These are phyloP conservation scores for Talaromyces amestolkiae DNA, from an alignment of 2,329 filamentous ascomycete genomes.

Conservation along the genomic window DNA sequence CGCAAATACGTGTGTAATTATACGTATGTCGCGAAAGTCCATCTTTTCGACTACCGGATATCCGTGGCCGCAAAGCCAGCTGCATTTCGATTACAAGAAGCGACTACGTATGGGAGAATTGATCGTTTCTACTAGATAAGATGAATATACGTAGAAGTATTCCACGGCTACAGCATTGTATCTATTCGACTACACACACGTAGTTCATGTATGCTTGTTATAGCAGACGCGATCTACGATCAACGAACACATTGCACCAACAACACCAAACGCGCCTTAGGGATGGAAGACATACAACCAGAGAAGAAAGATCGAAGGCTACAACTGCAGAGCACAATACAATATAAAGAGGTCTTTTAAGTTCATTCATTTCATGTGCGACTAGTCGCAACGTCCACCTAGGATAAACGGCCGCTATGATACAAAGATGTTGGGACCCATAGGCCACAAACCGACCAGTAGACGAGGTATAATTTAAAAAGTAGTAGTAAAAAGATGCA, in stretches of 20 bases:
- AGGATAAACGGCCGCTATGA: constrained; percentile 36
- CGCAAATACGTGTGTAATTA: background rate
- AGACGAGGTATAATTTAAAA: constrained; percentile 20
- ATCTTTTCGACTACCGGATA: background rate
- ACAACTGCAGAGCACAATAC: background rate
- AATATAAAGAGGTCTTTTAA: background rate
- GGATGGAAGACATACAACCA: too few relatives aligned
- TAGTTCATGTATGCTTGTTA: background rate
- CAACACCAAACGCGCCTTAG: background rate
- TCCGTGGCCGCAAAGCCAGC: background rate
- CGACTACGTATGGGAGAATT: background rate
- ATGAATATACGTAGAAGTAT: background rate
- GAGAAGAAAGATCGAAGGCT: background rate
- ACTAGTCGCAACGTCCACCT: constrained; percentile 29
- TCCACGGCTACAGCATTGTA: background rate
- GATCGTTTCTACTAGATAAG: background rate
- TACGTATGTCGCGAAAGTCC: too few relatives aligned
- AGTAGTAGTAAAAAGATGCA: constrained; percentile 40
- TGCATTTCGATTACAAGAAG: background rate
- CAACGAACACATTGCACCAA: too few relatives aligned
- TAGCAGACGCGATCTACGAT: background rate
- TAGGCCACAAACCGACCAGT: constrained; percentile 36
- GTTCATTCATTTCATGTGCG: constrained; percentile 19
- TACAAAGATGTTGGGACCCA: constrained; percentile 40
- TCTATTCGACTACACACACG: background rate